These are phyloP conservation scores for Neofusicoccum kwambonambiense DNA, from an alignment of 2,329 filamentous ascomycete genomes.

Conservation along the genomic window DNA sequence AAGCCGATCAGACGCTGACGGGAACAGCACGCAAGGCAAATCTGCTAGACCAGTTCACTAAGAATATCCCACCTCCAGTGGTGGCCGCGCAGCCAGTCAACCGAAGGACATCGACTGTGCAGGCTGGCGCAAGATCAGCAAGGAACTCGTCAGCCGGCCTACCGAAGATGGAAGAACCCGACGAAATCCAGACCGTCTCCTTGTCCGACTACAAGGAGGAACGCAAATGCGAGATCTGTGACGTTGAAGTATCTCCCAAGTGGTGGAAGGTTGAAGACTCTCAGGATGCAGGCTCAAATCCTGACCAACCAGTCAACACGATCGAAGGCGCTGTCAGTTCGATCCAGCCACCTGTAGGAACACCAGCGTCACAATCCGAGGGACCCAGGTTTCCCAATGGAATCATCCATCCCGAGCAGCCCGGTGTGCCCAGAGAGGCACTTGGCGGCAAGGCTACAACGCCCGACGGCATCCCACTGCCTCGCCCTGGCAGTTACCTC, in stretches of 20 bases:
- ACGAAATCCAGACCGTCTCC: constrained; percentile 28
- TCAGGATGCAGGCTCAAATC: constrained; percentile 23
- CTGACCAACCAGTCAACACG: constrained; percentile 18
- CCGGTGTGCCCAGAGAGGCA: constrained; percentile 21
- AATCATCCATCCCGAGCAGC: constrained; percentile 25
- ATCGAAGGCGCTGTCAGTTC: constrained; percentile 11
- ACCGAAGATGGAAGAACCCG: constrained; percentile 36
- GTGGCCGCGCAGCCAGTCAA: constrained; percentile 25
- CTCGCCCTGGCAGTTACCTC: constrained; percentile 32
- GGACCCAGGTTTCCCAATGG: constrained; percentile 15
- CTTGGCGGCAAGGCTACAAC: constrained; percentile 25
- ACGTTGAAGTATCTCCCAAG: constrained; percentile 68
- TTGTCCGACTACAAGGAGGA: constrained; percentile 14
- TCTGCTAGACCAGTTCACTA: constrained; percentile 61
- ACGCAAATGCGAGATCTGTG: constrained; percentile 42
- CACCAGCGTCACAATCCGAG: constrained; percentile 1
- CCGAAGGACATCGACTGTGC: constrained; percentile 43
- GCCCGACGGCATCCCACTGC: constrained; percentile 19
- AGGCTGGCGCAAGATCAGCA: constrained; percentile 35
- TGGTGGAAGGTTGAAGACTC: constrained; percentile 43
- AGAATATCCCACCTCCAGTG: constrained; percentile 51
- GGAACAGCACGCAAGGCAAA: constrained; percentile 93
- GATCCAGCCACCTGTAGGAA: neutral
- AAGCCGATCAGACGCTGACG: constrained; percentile 85
- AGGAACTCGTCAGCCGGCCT: constrained; percentile 31